A percentile compares a stretch with the other conserved stretches of the same genome.
phyloP scores from a whole-genome alignment of 495 filamentous ascomycete species.

The Xylaria acuta region DNA sequence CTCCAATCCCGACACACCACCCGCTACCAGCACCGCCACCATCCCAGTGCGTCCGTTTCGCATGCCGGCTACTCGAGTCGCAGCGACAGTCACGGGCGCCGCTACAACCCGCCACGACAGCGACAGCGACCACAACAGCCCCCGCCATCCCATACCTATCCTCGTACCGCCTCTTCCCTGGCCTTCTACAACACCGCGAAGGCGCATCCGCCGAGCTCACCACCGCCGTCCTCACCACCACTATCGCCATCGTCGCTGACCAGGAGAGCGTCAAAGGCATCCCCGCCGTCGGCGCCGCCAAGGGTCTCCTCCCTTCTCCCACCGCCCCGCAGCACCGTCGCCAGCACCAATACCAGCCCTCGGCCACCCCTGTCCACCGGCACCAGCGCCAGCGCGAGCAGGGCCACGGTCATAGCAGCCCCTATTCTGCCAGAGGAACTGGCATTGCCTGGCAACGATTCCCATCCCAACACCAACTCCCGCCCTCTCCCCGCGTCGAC shows the following conservation, averaged over 20 bases:
- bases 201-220: neutral
- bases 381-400: neutral
- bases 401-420: constrained; percentile 8
- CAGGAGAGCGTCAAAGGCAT: neutral
- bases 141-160: neutral
- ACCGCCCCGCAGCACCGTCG: constrained; percentile 20
- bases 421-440: constrained; percentile 4
- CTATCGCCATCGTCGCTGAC: neutral
- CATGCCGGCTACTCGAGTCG: neutral
- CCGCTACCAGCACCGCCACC: constrained; percentile 1
- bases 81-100: neutral
- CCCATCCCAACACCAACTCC: constrained; percentile 29
- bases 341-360: constrained; percentile 16
- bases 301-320: constrained; percentile 24
- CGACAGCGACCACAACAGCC: constrained; percentile 2
- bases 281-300: constrained; percentile 16
- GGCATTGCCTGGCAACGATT: constrained; percentile 17
- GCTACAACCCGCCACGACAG: neutral
- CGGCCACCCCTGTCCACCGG: constrained; percentile 6
- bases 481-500: constrained; percentile 23
- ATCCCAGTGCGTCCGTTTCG: neutral
- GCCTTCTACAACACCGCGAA: constrained; percentile 15
- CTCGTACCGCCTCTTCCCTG: constrained; percentile 14
- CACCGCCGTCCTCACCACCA: neutral
- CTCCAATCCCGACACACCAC: constrained; percentile 1